Base-by-base conservation (phyloP, 805 yeast genomes). In the Wickerhamiella azyma region DNA sequence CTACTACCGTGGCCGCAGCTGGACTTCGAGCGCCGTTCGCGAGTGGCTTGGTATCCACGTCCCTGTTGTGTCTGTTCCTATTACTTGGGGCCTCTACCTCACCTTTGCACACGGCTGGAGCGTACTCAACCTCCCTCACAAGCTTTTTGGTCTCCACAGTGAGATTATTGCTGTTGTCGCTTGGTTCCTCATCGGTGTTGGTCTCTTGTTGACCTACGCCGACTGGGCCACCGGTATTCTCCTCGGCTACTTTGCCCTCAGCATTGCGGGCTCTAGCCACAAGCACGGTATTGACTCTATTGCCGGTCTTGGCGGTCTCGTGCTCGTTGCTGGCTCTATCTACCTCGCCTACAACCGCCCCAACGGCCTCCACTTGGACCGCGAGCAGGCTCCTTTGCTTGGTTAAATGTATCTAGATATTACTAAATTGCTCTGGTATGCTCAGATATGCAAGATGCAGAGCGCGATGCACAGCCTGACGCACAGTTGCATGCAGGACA, bases 51-150 rank as follows among this genome's bases (percentile, higher is more conserved):
- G 75, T 30, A 66, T 82, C 45, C 94, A 85, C 62, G 62, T 78
- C 53, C 72, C 92, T n/a, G 70, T 71, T 11, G 71, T 76, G 9
- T 84, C 86, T 0, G 53, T 83, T 54, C 94, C 94, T n/a, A 60
- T 81, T 45, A 68, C 81, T 33, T 84, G 94, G 94, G 64, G 78
- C 32, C 59, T 81, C 47, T 81, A 76, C 58, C 79, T 77, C 19
- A 59, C 84, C 33, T 80, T 83, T 67, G 83, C 94, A 92, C 81
- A 80, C 57, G 94, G 94, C 40, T 33, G 32, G 39, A 86, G 92
- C 2, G 80, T 79, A 26, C 58, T 79, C 58, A 72, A 78, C 64
- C 81, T 78, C 48, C 74, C 81, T 11, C 72, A 72, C 46, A 49
- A 52, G 47, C 60, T 81, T n/a, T 62, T 73, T 16, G 77, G 84